Evolutionary conservation across 495 filamentous ascomycete genomes (phyloP).

Genomic region (Aspergillus affinis): DNA sequence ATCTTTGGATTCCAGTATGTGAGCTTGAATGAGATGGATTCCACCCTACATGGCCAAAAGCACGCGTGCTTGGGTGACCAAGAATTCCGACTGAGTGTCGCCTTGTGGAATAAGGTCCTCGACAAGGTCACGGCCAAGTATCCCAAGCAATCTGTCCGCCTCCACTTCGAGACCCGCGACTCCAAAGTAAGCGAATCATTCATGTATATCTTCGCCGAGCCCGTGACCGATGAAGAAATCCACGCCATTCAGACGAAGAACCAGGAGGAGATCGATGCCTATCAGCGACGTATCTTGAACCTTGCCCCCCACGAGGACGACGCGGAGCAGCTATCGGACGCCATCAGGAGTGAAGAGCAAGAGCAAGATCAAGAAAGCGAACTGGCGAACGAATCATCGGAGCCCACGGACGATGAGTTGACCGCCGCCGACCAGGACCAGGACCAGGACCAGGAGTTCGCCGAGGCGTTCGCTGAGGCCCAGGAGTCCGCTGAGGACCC

Average conservation of each 20-base stretch:
- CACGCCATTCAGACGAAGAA: constrained; percentile 68
- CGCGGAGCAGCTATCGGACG: no score
- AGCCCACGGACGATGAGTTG: no score
- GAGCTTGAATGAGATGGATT: constrained; percentile 81
- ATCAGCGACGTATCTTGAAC: constrained; percentile 59
- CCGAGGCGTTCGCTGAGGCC: not conserved
- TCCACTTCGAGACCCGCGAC: constrained; percentile 83
- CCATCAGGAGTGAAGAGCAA: no score
- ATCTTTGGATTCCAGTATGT: constrained; percentile 99
- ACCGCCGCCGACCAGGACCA: not conserved
- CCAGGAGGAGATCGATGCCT: constrained; percentile 60
- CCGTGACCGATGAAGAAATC: constrained; percentile 70
- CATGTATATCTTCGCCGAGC: constrained; percentile 90
- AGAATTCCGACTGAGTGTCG: constrained; percentile 82
- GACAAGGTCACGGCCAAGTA: constrained; percentile 70
- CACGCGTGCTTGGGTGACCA: constrained; percentile 68
- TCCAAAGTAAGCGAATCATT: constrained; percentile 46
- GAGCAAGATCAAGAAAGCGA: no score
- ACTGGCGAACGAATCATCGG: no score
- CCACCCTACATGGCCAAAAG: constrained; percentile 70
- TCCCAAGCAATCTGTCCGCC: constrained; percentile 69
- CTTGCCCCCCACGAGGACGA: constrained; percentile 19
- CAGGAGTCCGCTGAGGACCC: no score
- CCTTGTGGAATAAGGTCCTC: constrained; percentile 73
- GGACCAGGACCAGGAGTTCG: not conserved